Evolutionary conservation across 1,284 basidiomycete species (phyloP).

Genomic region (Ceratobasidium papillatum): DNA sequence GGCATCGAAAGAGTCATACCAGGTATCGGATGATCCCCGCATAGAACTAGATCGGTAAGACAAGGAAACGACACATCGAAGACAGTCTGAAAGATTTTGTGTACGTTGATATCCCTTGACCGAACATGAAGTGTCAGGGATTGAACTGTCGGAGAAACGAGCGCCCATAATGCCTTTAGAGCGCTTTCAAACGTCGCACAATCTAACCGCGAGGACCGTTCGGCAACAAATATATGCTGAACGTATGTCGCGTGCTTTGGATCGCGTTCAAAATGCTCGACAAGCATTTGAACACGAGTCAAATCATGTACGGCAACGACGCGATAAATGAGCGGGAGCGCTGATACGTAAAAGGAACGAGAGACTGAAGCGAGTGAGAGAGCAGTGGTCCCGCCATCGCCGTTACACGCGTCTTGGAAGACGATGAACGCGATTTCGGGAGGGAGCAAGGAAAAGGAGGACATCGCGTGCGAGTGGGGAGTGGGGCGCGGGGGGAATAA

Average conservation of each 20-base stretch:
- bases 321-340: conserved; percentile 28
- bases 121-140: conserved; percentile 2
- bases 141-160: background rate
- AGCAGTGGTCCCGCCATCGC: conserved; percentile 32
- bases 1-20: conserved; percentile 5
- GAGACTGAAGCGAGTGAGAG: conserved; percentile 26
- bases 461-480: background rate
- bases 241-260: background rate
- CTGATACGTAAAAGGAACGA: conserved; percentile 11
- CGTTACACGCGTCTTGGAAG: conserved; percentile 21
- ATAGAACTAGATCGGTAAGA: conserved; percentile 21
- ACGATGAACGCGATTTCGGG: conserved; percentile 16
- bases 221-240: conserved; percentile 32
- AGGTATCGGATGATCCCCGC: conserved; percentile 25
- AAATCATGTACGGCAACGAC: conserved; percentile 8
- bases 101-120: background rate
- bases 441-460: background rate
- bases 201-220: background rate
- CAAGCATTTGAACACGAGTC: background rate
- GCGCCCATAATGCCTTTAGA: conserved; percentile 11
- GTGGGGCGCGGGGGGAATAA: background rate
- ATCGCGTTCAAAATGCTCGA: conserved; percentile 19
- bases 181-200: conserved; percentile 19
- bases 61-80: conserved; percentile 27
- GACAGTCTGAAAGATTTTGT: conserved; percentile 20